Conservation (phyloP, 108 stramenopile species). For the Fistulifera pelliculosa region DNA sequence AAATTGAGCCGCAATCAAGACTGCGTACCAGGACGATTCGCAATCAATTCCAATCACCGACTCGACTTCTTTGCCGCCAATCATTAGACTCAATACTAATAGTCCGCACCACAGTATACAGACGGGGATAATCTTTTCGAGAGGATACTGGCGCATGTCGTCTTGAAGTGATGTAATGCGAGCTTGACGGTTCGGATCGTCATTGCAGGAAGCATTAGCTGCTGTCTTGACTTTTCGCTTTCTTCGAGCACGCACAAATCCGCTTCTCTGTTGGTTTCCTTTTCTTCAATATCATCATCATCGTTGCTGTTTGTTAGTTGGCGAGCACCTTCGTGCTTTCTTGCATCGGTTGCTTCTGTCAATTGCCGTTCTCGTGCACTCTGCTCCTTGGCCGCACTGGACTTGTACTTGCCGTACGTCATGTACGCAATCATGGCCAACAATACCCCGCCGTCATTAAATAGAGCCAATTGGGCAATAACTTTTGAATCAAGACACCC, state of each 20-base stretch:
- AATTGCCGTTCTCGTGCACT: neutral
- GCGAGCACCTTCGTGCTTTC: neutral
- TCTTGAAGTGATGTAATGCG: constrained; percentile 30
- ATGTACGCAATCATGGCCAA: constrained; percentile 46
- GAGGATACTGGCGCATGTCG: constrained; percentile 48
- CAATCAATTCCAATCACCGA: constrained; percentile 55
- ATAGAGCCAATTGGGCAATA: constrained; percentile 60
- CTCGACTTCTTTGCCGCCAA: constrained; percentile 66
- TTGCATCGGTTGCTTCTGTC: neutral
- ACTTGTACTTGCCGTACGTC: constrained; percentile 39
- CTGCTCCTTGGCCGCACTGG: no score
- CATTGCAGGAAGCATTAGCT: neutral
- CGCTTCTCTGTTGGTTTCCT: no score
- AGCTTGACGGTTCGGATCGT: constrained; percentile 7
- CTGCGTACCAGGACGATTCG: constrained; percentile 39
- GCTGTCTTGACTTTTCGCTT: no score
- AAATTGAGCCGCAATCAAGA: constrained; percentile 45
- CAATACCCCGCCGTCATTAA: constrained; percentile 33
- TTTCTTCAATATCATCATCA: no score
- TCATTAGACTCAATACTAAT: constrained; percentile 40
- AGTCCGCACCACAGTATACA: constrained; percentile 46
- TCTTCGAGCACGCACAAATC: no score
- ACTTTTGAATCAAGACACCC: constrained; percentile 47
- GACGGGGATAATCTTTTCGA: constrained; percentile 40
- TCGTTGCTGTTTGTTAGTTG: no score